Evolutionary conservation across 306 rosid species (phyloP), one percentile per base, ranked within the genome.

Genomic region (Alnus rubra): DNA sequence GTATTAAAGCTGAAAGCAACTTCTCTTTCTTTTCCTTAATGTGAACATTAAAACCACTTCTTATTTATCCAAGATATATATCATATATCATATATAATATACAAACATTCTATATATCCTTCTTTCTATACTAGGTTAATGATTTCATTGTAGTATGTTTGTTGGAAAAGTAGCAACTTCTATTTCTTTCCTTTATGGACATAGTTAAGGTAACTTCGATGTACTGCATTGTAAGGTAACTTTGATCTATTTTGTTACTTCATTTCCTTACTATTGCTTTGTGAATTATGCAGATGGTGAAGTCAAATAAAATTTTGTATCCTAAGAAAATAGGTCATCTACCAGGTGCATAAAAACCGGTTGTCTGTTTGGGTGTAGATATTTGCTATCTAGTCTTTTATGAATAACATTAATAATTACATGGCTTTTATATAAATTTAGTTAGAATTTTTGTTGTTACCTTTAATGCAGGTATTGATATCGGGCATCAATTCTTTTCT

Each of bases 401-500:
- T 67, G 72, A 67, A 42, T 67, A 14, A 42, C 30, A 67, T 42
- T 9, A 67, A 37, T 35, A 42, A 49, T 33, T 64, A 14, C 5
- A 42, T 67, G 72, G 30, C 30, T 67, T 67, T 7, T 39, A 1
- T 16, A 18, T 37, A 9, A 19, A 63, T 63, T 63, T 59, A 33
- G 18, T 15, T 8, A 39, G 4, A 42, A 67, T 9, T 67, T 67
- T 67, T 18, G 6, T 8, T 2, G 62, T 47, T 64, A 37, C 13
- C 74, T 53, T 48, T 52, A 33, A 60, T 45, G 19, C 79, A 86
- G 85, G 87, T 76, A 62, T 86, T 31, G 44, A 74, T 1, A 83
- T 83, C 4, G 87, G 87, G 45, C 68, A 74, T 48, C 85, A 86
- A 52, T 86, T 86, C 52, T 80, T 69, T 74, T 80, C 89, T 42